phyloP scores from a whole-genome alignment of 2,329 filamentous ascomycete species.

The Aspergillus tanneri region DNA sequence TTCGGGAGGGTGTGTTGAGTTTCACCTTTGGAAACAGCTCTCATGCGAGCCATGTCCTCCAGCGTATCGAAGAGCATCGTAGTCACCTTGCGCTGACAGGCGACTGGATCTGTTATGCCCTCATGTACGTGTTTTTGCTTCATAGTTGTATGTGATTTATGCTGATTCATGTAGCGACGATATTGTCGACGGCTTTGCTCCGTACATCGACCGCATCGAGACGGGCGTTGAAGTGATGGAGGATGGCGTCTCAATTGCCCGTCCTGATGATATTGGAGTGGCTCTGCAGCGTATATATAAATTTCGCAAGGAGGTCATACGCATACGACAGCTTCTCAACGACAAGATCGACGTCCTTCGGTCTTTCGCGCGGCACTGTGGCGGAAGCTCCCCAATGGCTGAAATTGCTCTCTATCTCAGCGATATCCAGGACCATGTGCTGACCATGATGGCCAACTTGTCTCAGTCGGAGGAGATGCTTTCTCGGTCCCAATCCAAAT shows the following conservation, averaged over 20 bases:
- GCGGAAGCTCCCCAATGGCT: conserved; percentile 83
- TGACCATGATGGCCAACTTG: conserved; percentile 95
- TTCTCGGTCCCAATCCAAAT: conserved; percentile 85
- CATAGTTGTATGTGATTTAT: background rate
- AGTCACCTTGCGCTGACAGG: conserved; percentile 89
- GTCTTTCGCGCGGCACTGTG: conserved; percentile 94
- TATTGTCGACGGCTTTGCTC: conserved; percentile 90
- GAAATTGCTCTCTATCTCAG: conserved; percentile 91
- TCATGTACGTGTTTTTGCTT: conserved; percentile 65
- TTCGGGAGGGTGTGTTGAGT: conserved; percentile 85
- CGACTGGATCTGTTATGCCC: conserved; percentile 96
- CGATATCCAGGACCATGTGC: conserved; percentile 95
- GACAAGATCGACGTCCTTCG: conserved; percentile 95
- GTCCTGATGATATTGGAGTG: conserved; percentile 77
- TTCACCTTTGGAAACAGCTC: conserved; percentile 83
- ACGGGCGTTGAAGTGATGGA: conserved; percentile 83
- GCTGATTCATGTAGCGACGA: conserved; percentile 63
- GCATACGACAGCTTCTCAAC: conserved; percentile 80
- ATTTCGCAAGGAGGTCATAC: conserved; percentile 87
- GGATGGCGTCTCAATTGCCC: conserved; percentile 85
- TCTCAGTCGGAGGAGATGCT: conserved; percentile 95
- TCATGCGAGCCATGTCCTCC: conserved; percentile 82
- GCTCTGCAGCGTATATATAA: conserved; percentile 83
- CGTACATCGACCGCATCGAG: conserved; percentile 79
- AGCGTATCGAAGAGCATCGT: conserved; percentile 81